A percentile compares a stretch with the other conserved stretches of the same genome.
phyloP scores from a whole-genome alignment of 192 early-diverging fungal species.

The Coemansia reversa region DNA sequence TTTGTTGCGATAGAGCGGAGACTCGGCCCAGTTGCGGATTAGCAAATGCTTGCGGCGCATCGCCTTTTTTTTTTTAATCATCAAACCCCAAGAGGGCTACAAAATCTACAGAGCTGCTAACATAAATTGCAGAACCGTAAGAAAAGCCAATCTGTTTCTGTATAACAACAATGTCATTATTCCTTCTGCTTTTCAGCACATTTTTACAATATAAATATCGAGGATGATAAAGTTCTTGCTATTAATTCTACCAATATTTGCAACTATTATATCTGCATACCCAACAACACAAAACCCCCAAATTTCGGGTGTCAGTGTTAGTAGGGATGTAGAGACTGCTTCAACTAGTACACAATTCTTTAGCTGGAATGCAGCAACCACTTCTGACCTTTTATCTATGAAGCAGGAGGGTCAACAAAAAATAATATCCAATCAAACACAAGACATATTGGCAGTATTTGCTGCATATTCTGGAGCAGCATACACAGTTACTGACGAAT shows the following conservation, averaged over 20 bases:
- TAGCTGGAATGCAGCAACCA: neutral
- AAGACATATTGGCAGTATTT: conserved; percentile 24
- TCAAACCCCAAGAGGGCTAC: neutral
- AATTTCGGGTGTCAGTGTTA: neutral
- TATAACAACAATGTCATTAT: neutral
- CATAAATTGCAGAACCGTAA: neutral
- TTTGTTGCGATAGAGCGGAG: neutral
- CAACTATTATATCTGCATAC: neutral
- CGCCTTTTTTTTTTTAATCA: neutral
- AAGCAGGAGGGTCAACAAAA: neutral
- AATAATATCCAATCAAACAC: conserved; percentile 3
- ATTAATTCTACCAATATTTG: neutral
- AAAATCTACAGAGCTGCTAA: neutral
- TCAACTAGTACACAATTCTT: neutral
- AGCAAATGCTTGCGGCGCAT: neutral
- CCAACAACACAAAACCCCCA: neutral
- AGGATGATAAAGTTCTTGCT: neutral
- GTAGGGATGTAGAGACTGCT: neutral
- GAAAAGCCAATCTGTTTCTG: neutral
- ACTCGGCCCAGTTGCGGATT: neutral
- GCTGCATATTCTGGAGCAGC: conserved; percentile 48
- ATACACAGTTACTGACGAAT: conserved; percentile 35
- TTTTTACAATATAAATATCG: neutral
- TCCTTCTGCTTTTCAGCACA: neutral
- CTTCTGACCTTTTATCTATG: neutral